phyloP scores from a whole-genome alignment of 2,329 filamentous ascomycete species.

The Mycosphaerelloides madeirae region DNA sequence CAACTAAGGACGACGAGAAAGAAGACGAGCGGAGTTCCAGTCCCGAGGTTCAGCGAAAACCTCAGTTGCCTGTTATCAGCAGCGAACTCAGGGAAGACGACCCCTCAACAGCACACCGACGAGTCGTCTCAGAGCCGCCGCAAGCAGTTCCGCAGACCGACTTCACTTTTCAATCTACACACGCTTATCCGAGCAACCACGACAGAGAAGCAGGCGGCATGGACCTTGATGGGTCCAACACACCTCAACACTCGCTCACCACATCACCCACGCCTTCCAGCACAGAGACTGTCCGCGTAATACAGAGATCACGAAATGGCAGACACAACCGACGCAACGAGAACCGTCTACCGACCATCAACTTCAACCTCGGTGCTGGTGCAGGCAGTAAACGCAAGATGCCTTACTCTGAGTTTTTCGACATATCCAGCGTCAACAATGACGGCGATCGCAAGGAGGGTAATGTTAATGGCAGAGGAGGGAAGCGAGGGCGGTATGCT shows the following conservation, averaged over 20 bases:
- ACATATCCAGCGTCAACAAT: constrained; percentile 57
- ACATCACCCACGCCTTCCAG: constrained; percentile 34
- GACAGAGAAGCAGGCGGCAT: constrained; percentile 55
- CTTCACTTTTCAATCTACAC: constrained; percentile 66
- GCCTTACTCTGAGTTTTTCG: constrained; percentile 71
- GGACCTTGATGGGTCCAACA: constrained; percentile 41
- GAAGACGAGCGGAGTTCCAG: constrained; percentile 45
- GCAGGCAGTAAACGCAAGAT: constrained; percentile 69
- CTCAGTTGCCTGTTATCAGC: constrained; percentile 15
- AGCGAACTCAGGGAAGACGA: constrained; percentile 22
- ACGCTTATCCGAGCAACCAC: constrained; percentile 51
- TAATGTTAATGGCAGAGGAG: constrained; percentile 24
- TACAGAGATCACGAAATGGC: constrained; percentile 23
- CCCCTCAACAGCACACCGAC: constrained; percentile 10
- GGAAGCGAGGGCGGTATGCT: constrained; percentile 33
- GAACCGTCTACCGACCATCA: constrained; percentile 30
- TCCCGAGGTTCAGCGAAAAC: constrained; percentile 29
- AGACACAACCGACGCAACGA: constrained; percentile 33
- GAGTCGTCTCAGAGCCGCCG: constrained; percentile 25
- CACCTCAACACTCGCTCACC: constrained; percentile 36
- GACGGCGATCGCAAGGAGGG: constrained; percentile 23
- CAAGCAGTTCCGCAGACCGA: constrained; percentile 37
- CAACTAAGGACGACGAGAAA: constrained; percentile 43
- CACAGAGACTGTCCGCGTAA: constrained; percentile 29
- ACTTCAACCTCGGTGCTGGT: constrained; percentile 53